phyloP scores from a whole-genome alignment of 768 basidiomycete species.

The Glaciozyma martinii region DNA sequence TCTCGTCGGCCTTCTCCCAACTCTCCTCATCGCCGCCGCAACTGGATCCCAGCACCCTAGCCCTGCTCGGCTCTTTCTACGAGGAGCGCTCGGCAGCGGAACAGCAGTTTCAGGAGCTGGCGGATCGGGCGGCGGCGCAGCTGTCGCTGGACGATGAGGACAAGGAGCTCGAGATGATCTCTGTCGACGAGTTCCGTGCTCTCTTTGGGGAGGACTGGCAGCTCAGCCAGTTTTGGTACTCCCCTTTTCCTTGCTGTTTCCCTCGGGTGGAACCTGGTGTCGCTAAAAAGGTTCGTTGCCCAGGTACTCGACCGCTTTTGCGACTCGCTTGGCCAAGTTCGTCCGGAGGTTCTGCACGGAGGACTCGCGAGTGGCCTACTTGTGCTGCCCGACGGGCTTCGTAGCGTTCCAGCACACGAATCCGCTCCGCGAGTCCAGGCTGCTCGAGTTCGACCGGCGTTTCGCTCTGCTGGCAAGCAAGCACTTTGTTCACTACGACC shows the following conservation, averaged over 20 bases:
- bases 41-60: slow-evolving; percentile 34
- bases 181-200: slow-evolving; percentile 28
- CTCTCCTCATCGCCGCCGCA: slow-evolving; percentile 7
- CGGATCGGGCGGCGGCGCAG: slow-evolving; percentile 15
- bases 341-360: slow-evolving; percentile 16
- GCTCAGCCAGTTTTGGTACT: slow-evolving; percentile 30
- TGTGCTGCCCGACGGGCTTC: slow-evolving; percentile 35
- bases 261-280: not conserved
- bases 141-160: slow-evolving; percentile 2
- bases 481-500: slow-evolving; percentile 33
- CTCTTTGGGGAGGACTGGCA: slow-evolving; percentile 24
- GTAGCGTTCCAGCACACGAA: slow-evolving; percentile 34
- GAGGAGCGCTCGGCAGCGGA: slow-evolving; percentile 24
- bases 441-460: slow-evolving; percentile 34
- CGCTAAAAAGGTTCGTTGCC: not conserved
- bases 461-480: slow-evolving; percentile 26
- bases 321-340: slow-evolving; percentile 25
- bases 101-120: slow-evolving; percentile 24
- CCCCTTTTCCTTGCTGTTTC: not conserved
- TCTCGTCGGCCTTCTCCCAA: not conserved
- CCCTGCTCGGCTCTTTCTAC: slow-evolving; percentile 28
- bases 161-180: slow-evolving; percentile 27
- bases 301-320: slow-evolving; percentile 35
- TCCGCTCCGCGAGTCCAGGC: slow-evolving; percentile 15
- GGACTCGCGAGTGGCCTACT: slow-evolving; percentile 28